Base-by-base conservation (phyloP, 352 stramenopile species). In the Lagenidium giganteum region DNA sequence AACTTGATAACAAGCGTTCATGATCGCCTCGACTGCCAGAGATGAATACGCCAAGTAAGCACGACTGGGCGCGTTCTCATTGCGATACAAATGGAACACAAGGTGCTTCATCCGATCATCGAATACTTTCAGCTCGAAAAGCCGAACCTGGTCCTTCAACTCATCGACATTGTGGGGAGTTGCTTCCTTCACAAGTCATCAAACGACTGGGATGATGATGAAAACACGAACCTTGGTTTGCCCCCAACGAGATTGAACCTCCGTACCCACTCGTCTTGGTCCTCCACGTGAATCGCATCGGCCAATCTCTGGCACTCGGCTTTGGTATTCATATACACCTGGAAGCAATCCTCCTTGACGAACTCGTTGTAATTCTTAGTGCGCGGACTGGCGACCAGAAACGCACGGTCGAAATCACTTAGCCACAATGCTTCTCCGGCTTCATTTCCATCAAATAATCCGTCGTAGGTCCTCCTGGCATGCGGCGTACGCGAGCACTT, bases 311-410 rank as follows among this genome's bases (percentile, higher is more conserved):
- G 30, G 17, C 57, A 58, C 46, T 66, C 57, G 8, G 0, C 22
- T 51, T 34, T 62, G 14, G 35, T 58, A 58, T 62, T 54, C 57
- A 66, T 58, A 33, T 51, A 57, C 29, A 65, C 42, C 21, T 44
- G 42, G 24, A 55, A 52, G 34, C 51, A 66, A 1, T 3, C 6
- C 14, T 51, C 42, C 24, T 66, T 66, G 17, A 42, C 42, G 41
- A 66, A 62, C 0, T 54, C 6, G 31, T 66, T 44, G 46, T 47
- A 58, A 56, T 62, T 49, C 13, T 18, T 22, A 29, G 23, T 44
- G 26, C 26, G 21, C 45, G 57, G 51, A 45, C 57, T 62, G n/a
- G 57, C 51, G 16, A 66, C 57, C 31, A 61, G 9, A 34, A 36
- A 65, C 34, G 34, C 34, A 5, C 4, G n/a, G n/a, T n/a, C n/a